Evolutionary conservation across 2,329 filamentous ascomycete species (phyloP), one percentile per base, ranked within the genome.

Genomic region (Monosporascus sp.): DNA sequence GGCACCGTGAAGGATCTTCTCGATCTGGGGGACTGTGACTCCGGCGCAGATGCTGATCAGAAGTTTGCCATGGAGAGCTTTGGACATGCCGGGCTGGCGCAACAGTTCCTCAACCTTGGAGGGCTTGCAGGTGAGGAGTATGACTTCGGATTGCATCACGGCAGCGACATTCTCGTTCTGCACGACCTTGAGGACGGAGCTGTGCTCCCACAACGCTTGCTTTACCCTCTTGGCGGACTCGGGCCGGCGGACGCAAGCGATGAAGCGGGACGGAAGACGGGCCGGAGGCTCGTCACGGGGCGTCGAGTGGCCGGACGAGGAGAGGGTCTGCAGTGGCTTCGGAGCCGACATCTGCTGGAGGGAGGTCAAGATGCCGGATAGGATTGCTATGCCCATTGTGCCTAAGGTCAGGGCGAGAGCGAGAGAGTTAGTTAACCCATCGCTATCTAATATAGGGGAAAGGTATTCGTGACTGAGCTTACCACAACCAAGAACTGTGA

Each of bases 401-500:
- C 90, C 88, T 91, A 62, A 50, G 17, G 38, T 54, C 41, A 45
- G 50, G 26, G 36, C 52, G 24, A 53, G 4, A 34, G 19, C 37
- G 51, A 38, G 31, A 44, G 24, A 51, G 56, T 16, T 3, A 20
- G 27, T 16, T 41, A 59, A 31, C 22, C 16, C 7, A 19, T 46
- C 19, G 19, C 43, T 31, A 38, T 40, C 26, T 48, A 38, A 17
- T 55, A 27, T 14, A 24, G 14, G 34, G 19, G 22, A 41, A 31
- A 47, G 46, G 46, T 24, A 19, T 34, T 36, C 20, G 44, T 43
- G 44, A 24, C 40, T 47, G 37, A n/a, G 9, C 82, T 67, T 80
- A 88, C 89, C 90, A 71, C 89, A 94, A 64, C 91, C 91, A 54
- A 96, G 79, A 57, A 94, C 83, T 57, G 90, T 83, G 74, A 95